These are phyloP conservation scores for Paecilomyces sp. DNA, from an alignment of 2,329 filamentous ascomycete genomes.

Conservation along the genomic window DNA sequence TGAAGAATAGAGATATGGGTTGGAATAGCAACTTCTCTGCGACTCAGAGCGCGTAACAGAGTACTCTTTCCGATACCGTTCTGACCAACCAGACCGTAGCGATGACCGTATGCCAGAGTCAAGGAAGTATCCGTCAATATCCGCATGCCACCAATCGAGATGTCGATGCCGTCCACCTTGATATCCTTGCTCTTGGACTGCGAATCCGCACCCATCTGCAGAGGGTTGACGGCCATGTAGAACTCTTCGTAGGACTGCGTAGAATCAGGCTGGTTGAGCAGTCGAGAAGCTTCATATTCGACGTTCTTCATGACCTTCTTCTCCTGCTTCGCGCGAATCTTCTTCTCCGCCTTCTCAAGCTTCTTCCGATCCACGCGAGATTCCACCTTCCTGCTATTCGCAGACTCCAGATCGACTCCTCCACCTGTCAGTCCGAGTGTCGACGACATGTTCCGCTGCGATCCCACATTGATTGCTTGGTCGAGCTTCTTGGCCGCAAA, in stretches of 20 bases:
- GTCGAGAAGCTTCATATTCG: slow-evolving; percentile 88
- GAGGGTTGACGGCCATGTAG: slow-evolving; percentile 98
- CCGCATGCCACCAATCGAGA: slow-evolving; percentile 79
- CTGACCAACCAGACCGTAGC: slow-evolving; percentile 96
- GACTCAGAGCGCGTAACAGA: slow-evolving; percentile 81
- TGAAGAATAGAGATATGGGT: slow-evolving; percentile 98
- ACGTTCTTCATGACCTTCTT: slow-evolving; percentile 98
- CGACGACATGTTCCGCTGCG: slow-evolving; percentile 92
- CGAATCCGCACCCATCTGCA: slow-evolving; percentile 68
- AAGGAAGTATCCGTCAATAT: slow-evolving; percentile 88
- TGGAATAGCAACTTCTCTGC: slow-evolving; percentile 88
- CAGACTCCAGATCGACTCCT: slow-evolving; percentile 86
- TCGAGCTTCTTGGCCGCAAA: slow-evolving; percentile 79
- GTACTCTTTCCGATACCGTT: slow-evolving; percentile 99
- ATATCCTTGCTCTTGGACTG: slow-evolving; percentile 94
- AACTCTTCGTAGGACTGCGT: slow-evolving; percentile 97
- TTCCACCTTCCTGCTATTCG: slow-evolving; percentile 88
- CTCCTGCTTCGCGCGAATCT: slow-evolving; percentile 96
- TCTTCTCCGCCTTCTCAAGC: slow-evolving; percentile 95
- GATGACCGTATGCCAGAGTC: slow-evolving; percentile 82
- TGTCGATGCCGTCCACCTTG: slow-evolving; percentile 93
- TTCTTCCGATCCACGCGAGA: slow-evolving; percentile 98
- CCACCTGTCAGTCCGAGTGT: slow-evolving; percentile 81
- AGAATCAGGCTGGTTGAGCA: slow-evolving; percentile 75
- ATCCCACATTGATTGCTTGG: slow-evolving; percentile 88